phyloP scores from a whole-genome alignment of 345 rosid genomes.

The Moricandia moricandioides region DNA sequence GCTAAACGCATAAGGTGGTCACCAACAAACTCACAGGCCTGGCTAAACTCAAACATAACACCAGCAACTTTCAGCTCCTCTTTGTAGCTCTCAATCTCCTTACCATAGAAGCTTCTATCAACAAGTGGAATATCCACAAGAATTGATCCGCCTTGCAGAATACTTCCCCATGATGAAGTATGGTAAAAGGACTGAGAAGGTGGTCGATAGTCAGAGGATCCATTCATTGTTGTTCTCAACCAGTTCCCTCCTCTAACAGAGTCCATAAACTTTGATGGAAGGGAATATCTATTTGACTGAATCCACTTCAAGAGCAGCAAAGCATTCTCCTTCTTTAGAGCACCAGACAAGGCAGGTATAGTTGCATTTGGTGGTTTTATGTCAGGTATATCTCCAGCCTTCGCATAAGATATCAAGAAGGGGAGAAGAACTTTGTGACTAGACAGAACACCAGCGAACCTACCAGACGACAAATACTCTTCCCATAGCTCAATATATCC shows the following conservation, averaged over 20 bases:
- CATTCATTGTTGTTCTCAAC: constrained; percentile 55
- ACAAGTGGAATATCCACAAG: constrained; percentile 70
- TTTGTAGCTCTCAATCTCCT: constrained; percentile 31
- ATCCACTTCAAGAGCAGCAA: constrained; percentile 65
- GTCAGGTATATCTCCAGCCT: constrained; percentile 56
- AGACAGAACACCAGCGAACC: constrained; percentile 45
- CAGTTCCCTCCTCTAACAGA: constrained; percentile 59
- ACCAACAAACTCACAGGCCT: constrained; percentile 60
- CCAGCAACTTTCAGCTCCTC: constrained; percentile 54
- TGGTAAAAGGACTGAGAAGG: constrained; percentile 66
- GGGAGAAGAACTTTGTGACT: constrained; percentile 32
- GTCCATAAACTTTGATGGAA: constrained; percentile 47
- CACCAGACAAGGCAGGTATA: constrained; percentile 52
- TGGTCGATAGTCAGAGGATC: constrained; percentile 45
- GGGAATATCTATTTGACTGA: background rate
- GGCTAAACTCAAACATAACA: constrained; percentile 54
- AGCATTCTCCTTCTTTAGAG: constrained; percentile 53
- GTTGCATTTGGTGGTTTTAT: constrained; percentile 54
- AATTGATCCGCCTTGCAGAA: constrained; percentile 52
- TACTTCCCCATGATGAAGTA: constrained; percentile 50
- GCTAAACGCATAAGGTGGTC: constrained; percentile 55
- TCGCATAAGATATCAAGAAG: constrained; percentile 38
- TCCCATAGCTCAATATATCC: constrained; percentile 52
- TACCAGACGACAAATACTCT: constrained; percentile 43
- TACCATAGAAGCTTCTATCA: constrained; percentile 57